Conservation (phyloP, 164 flowering plant species). For the Vitis amurensis region DNA sequence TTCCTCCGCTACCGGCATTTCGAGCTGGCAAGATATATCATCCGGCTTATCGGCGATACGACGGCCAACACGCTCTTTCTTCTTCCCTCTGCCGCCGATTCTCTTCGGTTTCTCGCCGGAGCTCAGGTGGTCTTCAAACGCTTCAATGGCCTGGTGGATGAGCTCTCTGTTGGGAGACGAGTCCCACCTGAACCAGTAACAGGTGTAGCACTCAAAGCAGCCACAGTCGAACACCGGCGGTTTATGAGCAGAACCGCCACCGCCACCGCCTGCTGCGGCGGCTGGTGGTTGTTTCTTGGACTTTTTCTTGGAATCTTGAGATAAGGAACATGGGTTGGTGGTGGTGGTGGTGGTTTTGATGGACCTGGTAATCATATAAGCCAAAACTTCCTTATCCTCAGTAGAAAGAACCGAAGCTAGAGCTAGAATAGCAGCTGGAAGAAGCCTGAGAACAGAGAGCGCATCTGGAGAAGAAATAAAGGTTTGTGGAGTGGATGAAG, state of each 20-base stretch:
- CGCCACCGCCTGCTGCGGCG: neutral
- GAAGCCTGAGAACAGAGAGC: slow-evolving; percentile 46
- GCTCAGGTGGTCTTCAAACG: slow-evolving; percentile 64
- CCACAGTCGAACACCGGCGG: slow-evolving; percentile 56
- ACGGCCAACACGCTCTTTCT: slow-evolving; percentile 23
- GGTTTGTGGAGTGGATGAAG: neutral
- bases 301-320: slow-evolving; percentile 31
- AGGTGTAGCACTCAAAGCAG: slow-evolving; percentile 77
- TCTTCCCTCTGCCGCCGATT: slow-evolving; percentile 15
- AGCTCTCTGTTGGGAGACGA: slow-evolving; percentile 73
- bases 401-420: slow-evolving; percentile 42
- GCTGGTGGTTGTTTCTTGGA: slow-evolving; percentile 21
- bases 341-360: slow-evolving; percentile 24
- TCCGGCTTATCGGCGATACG: slow-evolving; percentile 8
- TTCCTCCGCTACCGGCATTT: neutral
- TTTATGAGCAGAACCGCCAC: slow-evolving; percentile 14
- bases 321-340: neutral
- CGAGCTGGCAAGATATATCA: slow-evolving; percentile 4
- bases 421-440: slow-evolving; percentile 63
- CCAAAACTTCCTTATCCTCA: slow-evolving; percentile 72
- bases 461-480: slow-evolving; percentile 17
- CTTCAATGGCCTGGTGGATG: slow-evolving; percentile 75
- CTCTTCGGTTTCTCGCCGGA: slow-evolving; percentile 27
- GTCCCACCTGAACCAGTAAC: slow-evolving; percentile 83
- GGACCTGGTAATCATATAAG: slow-evolving; percentile 69